Conservation (phyloP, 2,329 filamentous ascomycete genomes). For the Colletotrichum incanum region DNA sequence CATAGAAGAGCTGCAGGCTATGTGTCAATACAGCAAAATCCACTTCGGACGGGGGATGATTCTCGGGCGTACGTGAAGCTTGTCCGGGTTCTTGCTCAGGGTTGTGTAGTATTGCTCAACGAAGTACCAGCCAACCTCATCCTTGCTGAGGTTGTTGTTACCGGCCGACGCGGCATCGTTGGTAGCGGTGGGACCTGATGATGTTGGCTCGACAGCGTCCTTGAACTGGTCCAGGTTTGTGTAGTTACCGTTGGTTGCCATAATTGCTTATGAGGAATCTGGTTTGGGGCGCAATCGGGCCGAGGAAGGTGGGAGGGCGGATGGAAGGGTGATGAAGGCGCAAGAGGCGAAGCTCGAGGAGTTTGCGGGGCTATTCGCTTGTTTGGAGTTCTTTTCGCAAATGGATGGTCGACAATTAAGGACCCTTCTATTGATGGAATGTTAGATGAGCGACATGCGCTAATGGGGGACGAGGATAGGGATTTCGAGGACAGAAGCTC, state of each 20-base stretch:
- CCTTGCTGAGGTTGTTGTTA: constrained; percentile 77
- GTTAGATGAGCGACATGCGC: constrained; percentile 35
- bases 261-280: constrained; percentile 51
- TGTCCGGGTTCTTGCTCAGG: constrained; percentile 92
- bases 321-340: constrained; percentile 12
- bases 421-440: constrained; percentile 13
- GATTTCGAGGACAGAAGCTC: constrained; percentile 8
- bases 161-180: constrained; percentile 52
- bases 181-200: constrained; percentile 53
- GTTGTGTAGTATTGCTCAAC: constrained; percentile 99
- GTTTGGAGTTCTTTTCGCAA: constrained; percentile 23
- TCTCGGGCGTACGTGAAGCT: constrained; percentile 79
- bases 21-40: constrained; percentile 6
- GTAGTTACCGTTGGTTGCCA: constrained; percentile 73
- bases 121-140: constrained; percentile 99
- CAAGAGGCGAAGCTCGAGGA: constrained; percentile 34
- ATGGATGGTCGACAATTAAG: constrained; percentile 13
- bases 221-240: constrained; percentile 62
- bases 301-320: constrained; percentile 25
- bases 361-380: constrained; percentile 38
- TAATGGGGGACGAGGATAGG: constrained; percentile 13
- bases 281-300: constrained; percentile 37
- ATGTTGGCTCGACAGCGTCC: constrained; percentile 56
- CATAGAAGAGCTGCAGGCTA: constrained; percentile 83
- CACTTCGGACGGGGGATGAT: neutral